Percentiles rank a stretch among this genome's conserved stretches.
These are phyloP conservation scores for Annulohypoxylon bovei DNA, from an alignment of 495 filamentous ascomycete species.

Conservation along the genomic window DNA sequence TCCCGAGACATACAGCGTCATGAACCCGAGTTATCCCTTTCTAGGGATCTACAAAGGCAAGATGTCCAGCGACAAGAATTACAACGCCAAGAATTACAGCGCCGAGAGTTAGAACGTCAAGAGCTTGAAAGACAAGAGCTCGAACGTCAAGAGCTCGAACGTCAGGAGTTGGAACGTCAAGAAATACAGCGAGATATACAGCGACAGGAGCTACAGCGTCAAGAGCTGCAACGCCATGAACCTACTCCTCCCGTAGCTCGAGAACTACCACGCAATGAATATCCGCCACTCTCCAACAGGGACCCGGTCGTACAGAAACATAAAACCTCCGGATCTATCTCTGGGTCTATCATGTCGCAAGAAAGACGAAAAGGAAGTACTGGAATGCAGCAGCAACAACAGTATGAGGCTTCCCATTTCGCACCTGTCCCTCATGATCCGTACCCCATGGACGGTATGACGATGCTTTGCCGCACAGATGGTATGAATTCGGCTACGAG, in stretches of 20 bases:
- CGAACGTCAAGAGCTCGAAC: not conserved
- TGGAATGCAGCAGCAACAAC: slow-evolving; percentile 48
- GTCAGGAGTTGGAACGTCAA: not conserved
- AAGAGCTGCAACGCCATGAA: slow-evolving; percentile 24
- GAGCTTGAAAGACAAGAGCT: not conserved
- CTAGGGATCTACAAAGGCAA: slow-evolving; percentile 7
- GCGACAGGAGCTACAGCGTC: slow-evolving; percentile 6
- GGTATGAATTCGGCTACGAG: slow-evolving; percentile 76
- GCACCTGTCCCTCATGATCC: slow-evolving; percentile 86
- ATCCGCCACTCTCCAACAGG: slow-evolving; percentile 58
- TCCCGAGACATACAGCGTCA: slow-evolving; percentile 14
- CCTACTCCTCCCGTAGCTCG: slow-evolving; percentile 35
- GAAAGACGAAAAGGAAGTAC: slow-evolving; percentile 52
- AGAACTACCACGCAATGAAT: slow-evolving; percentile 67
- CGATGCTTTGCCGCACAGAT: slow-evolving; percentile 91
- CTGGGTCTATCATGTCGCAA: slow-evolving; percentile 26
- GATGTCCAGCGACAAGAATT: not conserved
- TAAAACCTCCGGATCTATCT: slow-evolving; percentile 46
- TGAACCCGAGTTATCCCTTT: not conserved
- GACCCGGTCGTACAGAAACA: slow-evolving; percentile 66
- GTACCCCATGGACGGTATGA: slow-evolving; percentile 97
- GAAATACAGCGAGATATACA: no score
- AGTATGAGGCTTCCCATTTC: slow-evolving; percentile 70
- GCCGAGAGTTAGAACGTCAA: not conserved
- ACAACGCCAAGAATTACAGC: not conserved